Percentiles rank a stretch among this genome's conserved stretches.
These are phyloP conservation scores for California macrophylla DNA, from an alignment of 441 rosid species.

Conservation along the genomic window DNA sequence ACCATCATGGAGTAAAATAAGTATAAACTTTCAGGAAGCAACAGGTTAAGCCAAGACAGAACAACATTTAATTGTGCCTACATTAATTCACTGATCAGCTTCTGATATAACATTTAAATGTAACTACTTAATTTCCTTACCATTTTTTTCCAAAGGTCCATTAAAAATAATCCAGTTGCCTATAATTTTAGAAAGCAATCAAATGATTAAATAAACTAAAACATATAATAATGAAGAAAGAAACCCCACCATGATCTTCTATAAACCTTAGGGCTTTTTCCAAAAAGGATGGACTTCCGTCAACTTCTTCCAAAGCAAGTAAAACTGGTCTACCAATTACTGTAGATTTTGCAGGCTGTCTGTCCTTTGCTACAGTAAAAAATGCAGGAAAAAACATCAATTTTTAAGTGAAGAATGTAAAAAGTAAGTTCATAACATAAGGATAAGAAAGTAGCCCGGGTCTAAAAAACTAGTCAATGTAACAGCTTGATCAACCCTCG, in stretches of 20 bases:
- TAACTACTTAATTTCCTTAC: neutral
- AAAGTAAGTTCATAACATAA: conserved; percentile 5
- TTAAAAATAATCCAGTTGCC: neutral
- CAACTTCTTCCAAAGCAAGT: conserved; percentile 94
- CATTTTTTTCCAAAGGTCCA: neutral
- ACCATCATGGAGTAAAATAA: neutral
- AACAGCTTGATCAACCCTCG: neutral
- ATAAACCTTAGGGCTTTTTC: conserved; percentile 89
- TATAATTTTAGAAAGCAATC: neutral
- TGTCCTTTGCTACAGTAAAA: conserved; percentile 44
- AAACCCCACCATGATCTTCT: conserved; percentile 75
- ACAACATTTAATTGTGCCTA: neutral
- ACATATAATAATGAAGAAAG: neutral
- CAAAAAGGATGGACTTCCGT: conserved; percentile 94
- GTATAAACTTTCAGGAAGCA: conserved; percentile 10
- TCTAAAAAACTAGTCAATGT: neutral
- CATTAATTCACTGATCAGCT: neutral
- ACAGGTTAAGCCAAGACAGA: conserved; percentile 5
- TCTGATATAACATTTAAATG: neutral
- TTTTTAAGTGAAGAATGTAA: neutral
- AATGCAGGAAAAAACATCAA: conserved; percentile 19
- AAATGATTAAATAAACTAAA: neutral
- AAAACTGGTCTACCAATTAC: conserved; percentile 78
- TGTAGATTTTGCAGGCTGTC: conserved; percentile 42
- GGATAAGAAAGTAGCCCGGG: conserved; percentile 3